Evolutionary conservation across 2,329 filamentous ascomycete species (phyloP), one percentile per base, ranked within the genome.

Genomic region (Metarhizium guizhouense): DNA sequence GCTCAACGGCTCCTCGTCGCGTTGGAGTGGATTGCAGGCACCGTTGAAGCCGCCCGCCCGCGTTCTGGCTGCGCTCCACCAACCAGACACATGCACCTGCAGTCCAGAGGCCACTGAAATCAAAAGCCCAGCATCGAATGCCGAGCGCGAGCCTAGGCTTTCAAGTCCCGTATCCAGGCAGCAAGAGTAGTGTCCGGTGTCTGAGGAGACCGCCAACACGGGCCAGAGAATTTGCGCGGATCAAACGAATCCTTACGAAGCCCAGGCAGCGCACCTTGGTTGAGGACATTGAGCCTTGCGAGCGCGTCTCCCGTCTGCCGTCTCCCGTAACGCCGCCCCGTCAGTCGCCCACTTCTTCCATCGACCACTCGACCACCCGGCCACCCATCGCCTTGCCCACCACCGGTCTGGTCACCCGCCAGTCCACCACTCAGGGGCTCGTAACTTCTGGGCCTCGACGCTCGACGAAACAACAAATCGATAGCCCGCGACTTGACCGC

Each of bases 401-500:
- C 10, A 34, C 32, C 32, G 7, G 47, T 59, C 57, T 55, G 57
- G 40, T 61, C 60, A 59, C 18, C 47, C 25, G 43, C 34, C 29
- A 38, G 45, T 48, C 56, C 53, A 56, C 54, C 56, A 36, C 38
- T 58, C 56, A 61, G 65, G 61, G 60, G 59, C 57, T 57, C 59
- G 59, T 59, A 53, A 55, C 54, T 54, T 62, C 60, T 57, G 61
- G 57, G 53, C 59, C 58, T 58, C 58, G 58, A 57, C 59, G 58
- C 59, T 61, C 60, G 61, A 60, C 63, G 58, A 65, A 68, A 66
- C 67, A 68, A 68, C 64, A 64, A 68, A 67, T 67, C 61, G 62
- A 34, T 40, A 43, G 51, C 47, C 61, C 59, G 62, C 61, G 57
- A 61, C 61, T 56, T 51, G 56, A 59, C 58, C 58, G 57, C 59